Base-by-base conservation (phyloP, 495 filamentous ascomycete genomes). In the Tuber umbilicatum region DNA sequence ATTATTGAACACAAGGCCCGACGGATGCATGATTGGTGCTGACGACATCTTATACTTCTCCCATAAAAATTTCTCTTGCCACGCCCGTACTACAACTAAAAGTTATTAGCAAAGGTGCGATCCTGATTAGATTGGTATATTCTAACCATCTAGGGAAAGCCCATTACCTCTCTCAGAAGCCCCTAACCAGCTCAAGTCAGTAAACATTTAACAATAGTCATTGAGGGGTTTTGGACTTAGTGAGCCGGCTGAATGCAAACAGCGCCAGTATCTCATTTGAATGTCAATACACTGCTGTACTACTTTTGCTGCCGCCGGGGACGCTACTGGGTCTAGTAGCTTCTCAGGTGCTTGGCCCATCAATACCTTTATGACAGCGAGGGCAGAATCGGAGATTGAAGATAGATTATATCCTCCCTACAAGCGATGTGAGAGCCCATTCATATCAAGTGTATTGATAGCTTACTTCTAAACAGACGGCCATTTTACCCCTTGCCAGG, bases 341-440 rank as follows among this genome's bases (percentile, higher is more conserved):
- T 91, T 87, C 70, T 92, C 92, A 2, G 95, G 95, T 12, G 94
- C 92, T 76, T 99, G 93, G 31, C 96, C 94, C 91, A 98, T 97
- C 16, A 99, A 86, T 19, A 94, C 97, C 76, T 90, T 90, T 0
- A 93, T 94, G 5, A 99, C 96, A 2, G 94, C 93, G 2, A 97
- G 85, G 19, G 95, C 95, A 35, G 94, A 97, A 73, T 91, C 89
- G 0, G 94, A 94, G 72, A 99, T 97, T 1, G 96, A 94, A 16
- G 88, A 86, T 68, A 98, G 89, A 79, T 99, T 97, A 82, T 99
- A 99, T 31, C 95, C 95, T 70, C 95, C 95, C 87, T 92, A 9
- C 12, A 14, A 55, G 72, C 64, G 17, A 5, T 64, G 35, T 38
- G n/a, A n/a, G 31, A 23, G 73, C 12, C 43, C n/a, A 71, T 41